phyloP scores from a whole-genome alignment of 2,329 filamentous ascomycete genomes.

The Paracamarosporium sp. region DNA sequence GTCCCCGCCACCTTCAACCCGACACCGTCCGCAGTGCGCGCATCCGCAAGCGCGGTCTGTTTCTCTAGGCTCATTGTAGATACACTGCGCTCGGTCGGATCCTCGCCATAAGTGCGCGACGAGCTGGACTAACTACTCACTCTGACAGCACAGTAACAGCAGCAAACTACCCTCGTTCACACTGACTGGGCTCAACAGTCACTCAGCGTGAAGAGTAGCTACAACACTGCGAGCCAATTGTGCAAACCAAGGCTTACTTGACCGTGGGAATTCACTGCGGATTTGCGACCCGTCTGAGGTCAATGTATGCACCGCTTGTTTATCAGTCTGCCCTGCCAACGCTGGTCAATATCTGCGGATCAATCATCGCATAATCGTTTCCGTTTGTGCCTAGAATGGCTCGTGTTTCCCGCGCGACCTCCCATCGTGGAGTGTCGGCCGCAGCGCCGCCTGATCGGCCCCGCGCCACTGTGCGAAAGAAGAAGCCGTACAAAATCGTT shows the following conservation, averaged over 20 bases:
- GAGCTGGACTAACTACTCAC: conserved; percentile 24
- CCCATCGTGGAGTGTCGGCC: conserved; percentile 26
- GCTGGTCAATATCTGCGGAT: background rate
- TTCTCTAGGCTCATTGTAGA: conserved; percentile 23
- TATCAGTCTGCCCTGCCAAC: background rate
- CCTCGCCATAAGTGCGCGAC: conserved; percentile 17
- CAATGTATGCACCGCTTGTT: background rate
- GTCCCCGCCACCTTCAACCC: conserved; percentile 20
- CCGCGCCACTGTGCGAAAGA: conserved; percentile 35
- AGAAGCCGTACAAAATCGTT: conserved; percentile 64
- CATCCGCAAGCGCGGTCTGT: conserved; percentile 17
- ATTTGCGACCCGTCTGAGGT: background rate
- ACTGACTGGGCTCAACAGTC: background rate
- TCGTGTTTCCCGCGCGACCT: conserved; percentile 30
- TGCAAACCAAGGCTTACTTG: background rate
- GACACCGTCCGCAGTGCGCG: background rate
- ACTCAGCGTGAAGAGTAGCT: background rate
- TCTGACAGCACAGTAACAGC: conserved; percentile 8
- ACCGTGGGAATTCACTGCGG: background rate
- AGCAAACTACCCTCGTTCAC: background rate
- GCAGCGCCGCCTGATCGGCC: conserved; percentile 27
- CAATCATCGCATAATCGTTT: background rate
- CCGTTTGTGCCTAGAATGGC: conserved; percentile 28
- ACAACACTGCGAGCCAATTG: background rate
- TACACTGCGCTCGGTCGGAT: conserved; percentile 3